Base-by-base conservation (phyloP, 495 filamentous ascomycete species). In the Xylaria nigripes region DNA sequence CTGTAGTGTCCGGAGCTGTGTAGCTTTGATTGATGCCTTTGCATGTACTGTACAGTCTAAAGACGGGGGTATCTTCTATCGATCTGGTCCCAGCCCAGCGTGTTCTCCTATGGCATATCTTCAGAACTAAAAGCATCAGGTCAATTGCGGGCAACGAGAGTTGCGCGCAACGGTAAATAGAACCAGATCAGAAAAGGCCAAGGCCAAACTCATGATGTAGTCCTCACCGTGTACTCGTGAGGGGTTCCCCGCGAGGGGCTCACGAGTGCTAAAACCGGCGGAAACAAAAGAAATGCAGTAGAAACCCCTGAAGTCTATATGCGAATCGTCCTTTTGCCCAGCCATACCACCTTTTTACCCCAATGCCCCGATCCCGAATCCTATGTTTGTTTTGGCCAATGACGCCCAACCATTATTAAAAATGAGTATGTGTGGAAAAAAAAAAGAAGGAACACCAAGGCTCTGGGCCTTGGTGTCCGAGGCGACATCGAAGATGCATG, bases 41-140 rank as follows among this genome's bases (percentile, higher is more conserved):
- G 62, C 48, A 53, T 61, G 53, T 73, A 70, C 52, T 72, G 61
- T 75, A 74, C 71, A 72, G 68, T 70, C 69, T 72, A 72, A 73
- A 66, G 61, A 60, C 63, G 62, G 70, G 72, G 69, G 70, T 72
- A 72, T 72, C 70, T 72, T 75, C 68, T 71, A 72, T 68, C 59
- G 60, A 70, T 64, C 67, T 70, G 72, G 72, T 67, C 61, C 73
- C 73, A 74, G 73, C 60, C 72, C 68, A 72, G 70, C 62, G 58
- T 59, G 62, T 64, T 61, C 10, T 36, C 32, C 64, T 57, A 63
- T 60, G 56, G 57, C 53, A 54, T 57, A 61, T 61, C 60, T 63
- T 45, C 63, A 57, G 62, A 61, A 60, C 60, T 63, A 38, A 44
- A 44, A 46, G 54, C 56, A 57, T 55, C 58, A 56, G 62, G 62